Conservation (phyloP, 306 rosid species). For the Trifolium dubium region DNA sequence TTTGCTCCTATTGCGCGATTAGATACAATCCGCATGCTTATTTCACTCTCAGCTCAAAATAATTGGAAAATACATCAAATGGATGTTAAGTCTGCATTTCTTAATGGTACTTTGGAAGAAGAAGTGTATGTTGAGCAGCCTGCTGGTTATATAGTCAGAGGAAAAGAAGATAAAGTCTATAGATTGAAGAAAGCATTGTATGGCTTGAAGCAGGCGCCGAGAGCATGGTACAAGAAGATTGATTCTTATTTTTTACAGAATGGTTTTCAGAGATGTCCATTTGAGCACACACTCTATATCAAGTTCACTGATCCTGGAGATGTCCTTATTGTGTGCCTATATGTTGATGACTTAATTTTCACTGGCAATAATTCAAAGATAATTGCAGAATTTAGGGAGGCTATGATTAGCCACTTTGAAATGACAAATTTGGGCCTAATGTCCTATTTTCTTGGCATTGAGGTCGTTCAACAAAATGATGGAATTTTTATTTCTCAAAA, state of each 20-base stretch:
- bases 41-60: no score
- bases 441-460: no score
- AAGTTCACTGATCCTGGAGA: not conserved
- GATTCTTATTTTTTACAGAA: no score
- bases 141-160: not conserved
- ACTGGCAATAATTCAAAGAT: not conserved
- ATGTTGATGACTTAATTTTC: not conserved
- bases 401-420: not conserved
- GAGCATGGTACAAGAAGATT: not conserved
- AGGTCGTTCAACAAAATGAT: no score
- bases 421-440: not conserved
- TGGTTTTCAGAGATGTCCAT: not conserved
- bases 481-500: no score
- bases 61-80: no score
- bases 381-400: not conserved
- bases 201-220: not conserved
- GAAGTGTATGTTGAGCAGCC: not conserved
- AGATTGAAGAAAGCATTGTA: not conserved
- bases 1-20: no score
- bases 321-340: not conserved
- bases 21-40: no score
- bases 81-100: no score
- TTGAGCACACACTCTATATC: not conserved
- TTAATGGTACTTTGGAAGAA: no score
- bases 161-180: not conserved